These are phyloP conservation scores for Raphanus sativus DNA, from an alignment of 345 rosid genomes.

Conservation along the genomic window DNA sequence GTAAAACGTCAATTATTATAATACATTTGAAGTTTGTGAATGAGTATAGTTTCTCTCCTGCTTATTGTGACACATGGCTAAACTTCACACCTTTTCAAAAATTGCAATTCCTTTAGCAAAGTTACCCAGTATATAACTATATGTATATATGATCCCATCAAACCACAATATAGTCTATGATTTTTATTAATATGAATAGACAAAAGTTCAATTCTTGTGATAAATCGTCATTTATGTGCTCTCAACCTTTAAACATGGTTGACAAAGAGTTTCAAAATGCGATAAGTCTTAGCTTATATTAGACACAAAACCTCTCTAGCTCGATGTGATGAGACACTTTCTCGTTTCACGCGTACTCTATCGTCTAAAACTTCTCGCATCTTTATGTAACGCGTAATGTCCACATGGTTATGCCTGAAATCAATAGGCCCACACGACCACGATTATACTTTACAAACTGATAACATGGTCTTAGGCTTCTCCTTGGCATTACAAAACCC, in stretches of 20 bases:
- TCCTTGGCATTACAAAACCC: background rate
- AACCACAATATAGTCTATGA: no score
- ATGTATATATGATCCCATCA: no score
- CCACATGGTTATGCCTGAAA: background rate
- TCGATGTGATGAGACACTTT: background rate
- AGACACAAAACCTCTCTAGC: background rate
- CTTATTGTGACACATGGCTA: conserved; percentile 17
- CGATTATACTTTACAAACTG: background rate
- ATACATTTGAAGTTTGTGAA: conserved; percentile 35
- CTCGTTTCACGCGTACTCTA: background rate
- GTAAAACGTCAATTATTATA: conserved; percentile 21
- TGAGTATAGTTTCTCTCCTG: conserved; percentile 28
- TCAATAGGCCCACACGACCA: background rate
- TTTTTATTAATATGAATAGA: background rate
- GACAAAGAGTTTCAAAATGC: background rate
- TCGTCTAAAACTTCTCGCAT: background rate
- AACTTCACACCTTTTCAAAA: conserved; percentile 14
- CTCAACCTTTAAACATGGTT: background rate
- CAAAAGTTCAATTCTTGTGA: background rate
- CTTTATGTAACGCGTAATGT: background rate
- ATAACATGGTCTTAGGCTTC: background rate
- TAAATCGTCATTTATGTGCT: background rate
- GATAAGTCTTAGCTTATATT: background rate
- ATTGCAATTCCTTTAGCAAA: conserved; percentile 26
- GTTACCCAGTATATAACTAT: background rate